A percentile compares a stretch with the other conserved stretches of the same genome.
Conservation (phyloP, 1,284 basidiomycete genomes). For the Moesziomyces globuligerus region DNA sequence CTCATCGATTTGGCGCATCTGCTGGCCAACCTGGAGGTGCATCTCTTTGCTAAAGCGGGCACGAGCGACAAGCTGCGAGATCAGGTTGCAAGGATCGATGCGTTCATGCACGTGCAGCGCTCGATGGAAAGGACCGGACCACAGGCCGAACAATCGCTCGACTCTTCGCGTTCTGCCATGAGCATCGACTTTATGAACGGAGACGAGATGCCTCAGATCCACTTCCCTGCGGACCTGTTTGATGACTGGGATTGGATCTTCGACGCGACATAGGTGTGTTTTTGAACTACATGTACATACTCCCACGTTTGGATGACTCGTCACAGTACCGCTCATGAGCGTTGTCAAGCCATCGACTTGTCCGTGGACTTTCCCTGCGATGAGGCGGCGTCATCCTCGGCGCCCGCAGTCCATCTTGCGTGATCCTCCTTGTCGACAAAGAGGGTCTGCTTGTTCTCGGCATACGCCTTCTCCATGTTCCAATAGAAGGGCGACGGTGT, state of each 20-base stretch:
- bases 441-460: background rate
- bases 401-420: background rate
- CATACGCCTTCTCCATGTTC: background rate
- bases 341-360: background rate
- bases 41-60: background rate
- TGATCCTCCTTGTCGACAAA: background rate
- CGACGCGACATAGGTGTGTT: background rate
- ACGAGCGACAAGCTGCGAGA: background rate
- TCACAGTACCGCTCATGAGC: background rate
- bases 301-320: background rate
- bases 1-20: constrained; percentile 1
- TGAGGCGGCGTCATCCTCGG: background rate
- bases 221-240: background rate
- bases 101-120: background rate
- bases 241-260: background rate
- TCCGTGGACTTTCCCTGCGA: background rate
- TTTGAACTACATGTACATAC: background rate
- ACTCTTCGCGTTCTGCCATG: background rate
- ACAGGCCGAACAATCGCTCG: background rate
- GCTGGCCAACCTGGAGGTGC: background rate
- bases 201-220: constrained; percentile 1
- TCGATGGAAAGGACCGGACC: background rate
- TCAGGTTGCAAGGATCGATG: background rate
- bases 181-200: background rate
- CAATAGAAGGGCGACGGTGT: background rate